A percentile compares a stretch with the other conserved stretches of the same genome.
phyloP scores from a whole-genome alignment of 257 asterid species.

The Euphrasia confusa region DNA sequence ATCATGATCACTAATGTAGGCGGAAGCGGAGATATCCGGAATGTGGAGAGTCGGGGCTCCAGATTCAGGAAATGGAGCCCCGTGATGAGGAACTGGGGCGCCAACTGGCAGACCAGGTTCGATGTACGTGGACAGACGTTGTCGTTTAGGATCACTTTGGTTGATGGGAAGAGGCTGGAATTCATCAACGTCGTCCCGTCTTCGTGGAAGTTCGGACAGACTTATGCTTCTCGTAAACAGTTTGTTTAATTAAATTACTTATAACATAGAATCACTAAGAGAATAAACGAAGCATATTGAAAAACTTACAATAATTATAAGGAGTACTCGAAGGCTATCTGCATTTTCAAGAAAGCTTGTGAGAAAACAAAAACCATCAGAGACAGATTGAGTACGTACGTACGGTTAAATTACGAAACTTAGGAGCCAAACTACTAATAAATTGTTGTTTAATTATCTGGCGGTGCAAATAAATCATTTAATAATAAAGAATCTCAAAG shows the following conservation, averaged over 20 bases:
- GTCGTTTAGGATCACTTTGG: conserved; percentile 47
- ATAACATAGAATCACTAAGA: too few species aligned
- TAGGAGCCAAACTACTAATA: too few species aligned
- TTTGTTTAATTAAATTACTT: conserved; percentile 23
- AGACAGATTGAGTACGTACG: too few species aligned
- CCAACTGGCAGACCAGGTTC: conserved; percentile 50
- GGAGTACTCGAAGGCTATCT: too few species aligned
- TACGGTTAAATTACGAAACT: too few species aligned
- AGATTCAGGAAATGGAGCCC: conserved; percentile 41
- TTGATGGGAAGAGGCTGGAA: conserved; percentile 32
- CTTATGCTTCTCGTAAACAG: conserved; percentile 52
- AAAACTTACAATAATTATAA: too few species aligned
- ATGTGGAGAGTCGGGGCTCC: conserved; percentile 53
- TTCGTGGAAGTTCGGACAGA: conserved; percentile 66
- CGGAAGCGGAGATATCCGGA: conserved; percentile 55
- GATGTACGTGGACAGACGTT: conserved; percentile 50
- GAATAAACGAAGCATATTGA: too few species aligned
- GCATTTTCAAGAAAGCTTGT: too few species aligned
- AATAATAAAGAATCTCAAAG: background rate
- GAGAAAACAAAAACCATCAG: too few species aligned
- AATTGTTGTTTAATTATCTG: too few species aligned
- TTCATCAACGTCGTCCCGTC: conserved; percentile 55
- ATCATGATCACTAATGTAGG: conserved; percentile 68
- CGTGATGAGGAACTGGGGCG: conserved; percentile 69
- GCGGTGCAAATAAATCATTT: too few species aligned